Base-by-base conservation (phyloP, 306 rosid genomes). In the Citrullus mucosospermus region DNA sequence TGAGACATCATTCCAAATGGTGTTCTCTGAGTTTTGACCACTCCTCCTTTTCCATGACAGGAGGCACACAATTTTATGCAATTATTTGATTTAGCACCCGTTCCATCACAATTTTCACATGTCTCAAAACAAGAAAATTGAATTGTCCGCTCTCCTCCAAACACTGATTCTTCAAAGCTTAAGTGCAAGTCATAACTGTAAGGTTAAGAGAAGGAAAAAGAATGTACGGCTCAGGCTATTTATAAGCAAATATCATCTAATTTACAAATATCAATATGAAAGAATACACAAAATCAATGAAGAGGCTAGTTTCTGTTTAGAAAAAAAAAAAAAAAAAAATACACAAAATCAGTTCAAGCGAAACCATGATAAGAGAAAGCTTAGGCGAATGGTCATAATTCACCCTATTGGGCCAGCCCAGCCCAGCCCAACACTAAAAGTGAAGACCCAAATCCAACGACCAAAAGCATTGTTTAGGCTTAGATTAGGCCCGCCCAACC, bases 11-110 rank as follows among this genome's bases (percentile, higher is more conserved):
- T 80, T 82, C 98, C 98, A 84, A 95, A 95, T 79, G 97, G 96
- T 13, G 97, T 92, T 85, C 75, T 88, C 85, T 87, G 92, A 78
- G 86, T 92, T 92, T 85, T 88, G 83, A 84, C 84, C 78, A 87
- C 92, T 78, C 93, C 93, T 77, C 97, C 97, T 85, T 84, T 92
- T 62, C 99, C 99, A 82, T 92, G 96, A 82, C 99, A 95, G 77
- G 74, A 84, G 71, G 78, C 54, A 82, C 99, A 95, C 76, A 85
- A 43, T 86, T 86, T 87, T 76, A 95, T 84, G 88, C 87, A 81
- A 81, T 76, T 75, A 71, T 69, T 85, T 75, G 97, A 86, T 85
- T 91, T 90, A 54, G 99, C 97, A 79, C 97, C 97, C 14, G 90
- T 89, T 71, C 99, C 99, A 78, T 88, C 88, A 79, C 97, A 92